Evolutionary conservation across 106 monocot species (phyloP).

Genomic region (Triglochin maritima): DNA sequence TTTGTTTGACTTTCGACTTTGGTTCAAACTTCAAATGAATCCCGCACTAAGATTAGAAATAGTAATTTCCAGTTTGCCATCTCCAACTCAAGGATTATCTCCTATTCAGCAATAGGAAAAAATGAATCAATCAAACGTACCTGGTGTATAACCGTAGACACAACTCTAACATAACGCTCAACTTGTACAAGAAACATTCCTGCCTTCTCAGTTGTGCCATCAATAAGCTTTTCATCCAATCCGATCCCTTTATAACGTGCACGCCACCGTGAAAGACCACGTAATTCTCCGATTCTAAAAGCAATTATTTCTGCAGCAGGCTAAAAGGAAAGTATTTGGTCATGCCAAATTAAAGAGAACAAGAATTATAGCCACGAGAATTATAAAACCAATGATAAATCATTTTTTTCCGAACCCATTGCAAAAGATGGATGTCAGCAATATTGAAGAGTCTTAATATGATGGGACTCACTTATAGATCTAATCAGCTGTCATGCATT

Average conservation of each 20-base stretch:
- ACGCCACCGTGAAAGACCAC: slow-evolving; percentile 91
- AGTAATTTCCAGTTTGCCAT: too few relatives aligned
- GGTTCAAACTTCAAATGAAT: too few relatives aligned
- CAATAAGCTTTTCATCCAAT: slow-evolving; percentile 65
- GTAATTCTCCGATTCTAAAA: slow-evolving; percentile 86
- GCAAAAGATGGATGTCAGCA: too few relatives aligned
- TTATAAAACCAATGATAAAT: too few relatives aligned
- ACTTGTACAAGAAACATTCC: slow-evolving; percentile 90
- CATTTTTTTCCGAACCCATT: too few relatives aligned
- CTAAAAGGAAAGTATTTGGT: slow-evolving; percentile 19
- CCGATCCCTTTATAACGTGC: slow-evolving; percentile 68
- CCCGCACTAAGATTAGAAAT: too few relatives aligned
- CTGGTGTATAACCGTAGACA: slow-evolving; percentile 64
- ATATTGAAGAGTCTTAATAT: too few relatives aligned
- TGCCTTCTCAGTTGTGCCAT: slow-evolving; percentile 59
- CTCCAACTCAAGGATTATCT: too few relatives aligned
- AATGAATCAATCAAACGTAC: slow-evolving; percentile 14
- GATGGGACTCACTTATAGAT: too few relatives aligned
- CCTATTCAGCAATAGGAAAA: too few relatives aligned
- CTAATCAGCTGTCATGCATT: too few relatives aligned
- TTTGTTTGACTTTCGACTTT: too few relatives aligned
- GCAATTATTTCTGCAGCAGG: slow-evolving; percentile 92
- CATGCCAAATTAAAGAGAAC: background rate
- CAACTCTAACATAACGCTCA: slow-evolving; percentile 77
- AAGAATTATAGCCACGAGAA: background rate